phyloP scores from a whole-genome alignment of 106 monocot species.

The Dendrobium catenatum region DNA sequence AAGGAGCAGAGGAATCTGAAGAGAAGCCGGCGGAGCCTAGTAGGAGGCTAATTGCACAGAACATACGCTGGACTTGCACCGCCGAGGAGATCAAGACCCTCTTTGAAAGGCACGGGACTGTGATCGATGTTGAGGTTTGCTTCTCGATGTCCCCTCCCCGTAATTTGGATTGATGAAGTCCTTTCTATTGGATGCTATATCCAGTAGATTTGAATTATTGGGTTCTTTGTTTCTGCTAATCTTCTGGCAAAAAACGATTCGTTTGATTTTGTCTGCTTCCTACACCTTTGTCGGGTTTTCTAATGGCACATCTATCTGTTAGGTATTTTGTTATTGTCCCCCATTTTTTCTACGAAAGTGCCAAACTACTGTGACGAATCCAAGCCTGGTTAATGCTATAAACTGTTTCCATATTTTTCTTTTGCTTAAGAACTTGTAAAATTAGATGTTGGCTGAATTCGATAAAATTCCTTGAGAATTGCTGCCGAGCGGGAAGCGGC shows the following conservation, averaged over 20 bases:
- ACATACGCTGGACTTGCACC: conserved; percentile 66
- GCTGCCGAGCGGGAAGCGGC: too few relatives aligned
- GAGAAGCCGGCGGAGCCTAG: conserved; percentile 10
- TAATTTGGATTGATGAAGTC: neutral
- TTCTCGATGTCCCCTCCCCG: neutral
- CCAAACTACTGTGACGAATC: too few relatives aligned
- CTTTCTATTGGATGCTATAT: neutral
- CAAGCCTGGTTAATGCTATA: too few relatives aligned
- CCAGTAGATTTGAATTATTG: neutral
- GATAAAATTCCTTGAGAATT: too few relatives aligned
- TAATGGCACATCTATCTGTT: neutral
- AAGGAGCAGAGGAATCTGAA: neutral
- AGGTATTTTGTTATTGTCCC: neutral
- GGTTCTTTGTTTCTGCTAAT: neutral
- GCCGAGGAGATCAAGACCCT: conserved; percentile 50
- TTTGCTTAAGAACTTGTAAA: too few relatives aligned
- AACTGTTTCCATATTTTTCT: too few relatives aligned
- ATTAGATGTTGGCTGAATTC: too few relatives aligned
- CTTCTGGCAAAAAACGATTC: neutral
- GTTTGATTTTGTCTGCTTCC: neutral
- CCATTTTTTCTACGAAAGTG: neutral
- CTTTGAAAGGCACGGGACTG: conserved; percentile 60
- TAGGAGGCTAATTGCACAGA: conserved; percentile 67
- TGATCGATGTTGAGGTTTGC: conserved; percentile 61
- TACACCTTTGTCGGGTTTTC: neutral